Base-by-base conservation (phyloP, 2,329 filamentous ascomycete species). In the Penicillium sp. region DNA sequence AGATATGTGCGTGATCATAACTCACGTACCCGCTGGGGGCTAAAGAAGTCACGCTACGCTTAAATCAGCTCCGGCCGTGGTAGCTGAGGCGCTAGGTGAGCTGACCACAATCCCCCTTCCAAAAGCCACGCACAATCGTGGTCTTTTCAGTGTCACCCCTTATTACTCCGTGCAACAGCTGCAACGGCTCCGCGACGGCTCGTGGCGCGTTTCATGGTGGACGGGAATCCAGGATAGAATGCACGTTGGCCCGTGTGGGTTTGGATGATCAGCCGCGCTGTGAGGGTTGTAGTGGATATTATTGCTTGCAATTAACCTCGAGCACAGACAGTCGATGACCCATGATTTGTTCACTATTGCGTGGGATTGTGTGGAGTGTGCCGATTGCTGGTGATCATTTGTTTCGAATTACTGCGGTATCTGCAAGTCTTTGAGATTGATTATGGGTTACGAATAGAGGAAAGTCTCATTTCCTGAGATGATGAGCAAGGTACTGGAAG, bases 191-290 rank as follows among this genome's bases (percentile, higher is more conserved):
- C 68, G 55, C 63, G 55, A 59, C 61, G 53, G 62, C 52, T 14
- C 59, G 63, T 67, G 63, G 61, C 61, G 62, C 42, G 67, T 69
- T 68, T 68, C 66, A 67, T 56, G 55, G 59, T 26, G 43, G 58
- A 64, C 62, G 59, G 66, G 30, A 33, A 33, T 33, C 10, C 30
- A 11, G 30, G 60, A 68, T 65, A 58, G 61, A 56, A 64, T 64
- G 56, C 58, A 67, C 58, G 51, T 38, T 66, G 62, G 66, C 54
- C 65, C 61, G 65, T 67, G 64, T 68, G 57, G 33, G 52, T 61
- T 61, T 68, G 53, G 33, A 52, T 61, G 60, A 64, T 66, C 59
- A 48, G 37, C 52, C 26, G 37, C 40, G 53, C 33, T 55, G 48
- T 16, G 38, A 51, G 22, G 28, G 37, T 52, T 7, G 10, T 22